A percentile compares a stretch with the other conserved stretches of the same genome.
Conservation (phyloP, 2,329 filamentous ascomycete species). For the Simplicillium sp. region DNA sequence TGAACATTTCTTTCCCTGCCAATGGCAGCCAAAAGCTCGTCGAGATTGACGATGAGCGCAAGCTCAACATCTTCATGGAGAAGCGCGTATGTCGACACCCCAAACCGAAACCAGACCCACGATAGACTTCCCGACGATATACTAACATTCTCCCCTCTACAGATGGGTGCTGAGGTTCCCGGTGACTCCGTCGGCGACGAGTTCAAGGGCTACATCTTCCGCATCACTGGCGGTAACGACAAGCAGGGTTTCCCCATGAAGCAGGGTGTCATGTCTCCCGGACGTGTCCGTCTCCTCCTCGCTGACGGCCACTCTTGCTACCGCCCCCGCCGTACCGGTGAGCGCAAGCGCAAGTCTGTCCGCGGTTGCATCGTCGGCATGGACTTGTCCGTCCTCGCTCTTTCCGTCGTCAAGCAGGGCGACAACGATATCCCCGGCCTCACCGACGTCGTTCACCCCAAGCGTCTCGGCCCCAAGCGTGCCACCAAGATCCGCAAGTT, state of each 20-base stretch:
- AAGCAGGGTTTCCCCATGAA: conserved; percentile 99
- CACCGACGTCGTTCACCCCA: conserved; percentile 96
- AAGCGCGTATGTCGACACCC: conserved; percentile 61
- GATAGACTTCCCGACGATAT: conserved; percentile 22
- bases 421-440: conserved; percentile 89
- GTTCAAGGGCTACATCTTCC: conserved; percentile 99
- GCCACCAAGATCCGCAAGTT: conserved; percentile 99
- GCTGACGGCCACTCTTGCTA: conserved; percentile 98
- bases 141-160: conserved; percentile 24
- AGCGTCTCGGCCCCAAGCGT: conserved; percentile 98
- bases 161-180: conserved; percentile 86
- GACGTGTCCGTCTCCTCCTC: conserved; percentile 96
- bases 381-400: conserved; percentile 90
- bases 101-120: conserved; percentile 10
- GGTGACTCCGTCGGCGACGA: conserved; percentile 95
- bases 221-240: conserved; percentile 99
- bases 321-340: conserved; percentile 91
- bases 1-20: conserved; percentile 80
- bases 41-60: conserved; percentile 98
- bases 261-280: conserved; percentile 99
- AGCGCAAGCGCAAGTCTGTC: conserved; percentile 99
- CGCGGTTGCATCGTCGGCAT: conserved; percentile 97
- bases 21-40: conserved; percentile 99
- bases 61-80: conserved; percentile 98
- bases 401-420: conserved; percentile 96